These are phyloP conservation scores for Scytalidium lignicola DNA, from an alignment of 2,329 filamentous ascomycete genomes.

Conservation along the genomic window DNA sequence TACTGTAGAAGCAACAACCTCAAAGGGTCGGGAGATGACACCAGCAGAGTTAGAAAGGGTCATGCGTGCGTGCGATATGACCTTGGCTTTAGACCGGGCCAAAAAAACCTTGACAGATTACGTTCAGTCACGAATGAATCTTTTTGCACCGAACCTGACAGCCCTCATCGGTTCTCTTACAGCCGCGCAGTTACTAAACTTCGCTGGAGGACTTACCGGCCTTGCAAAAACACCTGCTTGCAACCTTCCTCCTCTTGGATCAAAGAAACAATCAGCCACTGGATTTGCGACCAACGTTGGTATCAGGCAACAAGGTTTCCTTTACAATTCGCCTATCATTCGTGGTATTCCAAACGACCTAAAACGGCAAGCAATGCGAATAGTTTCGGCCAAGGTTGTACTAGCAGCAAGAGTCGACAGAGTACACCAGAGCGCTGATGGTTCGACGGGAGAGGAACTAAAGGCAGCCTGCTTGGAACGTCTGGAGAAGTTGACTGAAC, in stretches of 20 bases:
- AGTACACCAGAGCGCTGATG: conserved; percentile 75
- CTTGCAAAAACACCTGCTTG: conserved; percentile 90
- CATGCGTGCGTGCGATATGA: conserved; percentile 77
- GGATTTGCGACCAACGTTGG: conserved; percentile 92
- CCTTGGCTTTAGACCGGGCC: conserved; percentile 78
- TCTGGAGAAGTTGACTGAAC: conserved; percentile 88
- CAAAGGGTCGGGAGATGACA: conserved; percentile 72
- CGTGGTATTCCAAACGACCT: conserved; percentile 78
- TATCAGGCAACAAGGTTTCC: conserved; percentile 83
- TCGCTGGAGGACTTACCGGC: conserved; percentile 80
- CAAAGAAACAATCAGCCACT: conserved; percentile 73
- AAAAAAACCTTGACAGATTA: conserved; percentile 87
- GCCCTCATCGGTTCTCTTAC: conserved; percentile 86
- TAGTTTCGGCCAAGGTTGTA: conserved; percentile 87
- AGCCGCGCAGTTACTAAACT: conserved; percentile 93
- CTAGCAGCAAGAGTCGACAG: conserved; percentile 90
- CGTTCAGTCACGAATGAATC: conserved; percentile 92
- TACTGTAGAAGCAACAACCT: conserved; percentile 88
- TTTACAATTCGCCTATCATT: conserved; percentile 89
- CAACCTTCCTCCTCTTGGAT: conserved; percentile 86
- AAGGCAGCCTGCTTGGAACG: conserved; percentile 78
- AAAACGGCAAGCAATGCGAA: conserved; percentile 90
- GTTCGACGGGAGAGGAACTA: conserved; percentile 75
- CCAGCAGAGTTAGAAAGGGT: conserved; percentile 71
- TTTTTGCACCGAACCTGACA: conserved; percentile 92